These are phyloP conservation scores for Fusarium sp. DNA, from an alignment of 2,329 filamentous ascomycete species.

Conservation along the genomic window DNA sequence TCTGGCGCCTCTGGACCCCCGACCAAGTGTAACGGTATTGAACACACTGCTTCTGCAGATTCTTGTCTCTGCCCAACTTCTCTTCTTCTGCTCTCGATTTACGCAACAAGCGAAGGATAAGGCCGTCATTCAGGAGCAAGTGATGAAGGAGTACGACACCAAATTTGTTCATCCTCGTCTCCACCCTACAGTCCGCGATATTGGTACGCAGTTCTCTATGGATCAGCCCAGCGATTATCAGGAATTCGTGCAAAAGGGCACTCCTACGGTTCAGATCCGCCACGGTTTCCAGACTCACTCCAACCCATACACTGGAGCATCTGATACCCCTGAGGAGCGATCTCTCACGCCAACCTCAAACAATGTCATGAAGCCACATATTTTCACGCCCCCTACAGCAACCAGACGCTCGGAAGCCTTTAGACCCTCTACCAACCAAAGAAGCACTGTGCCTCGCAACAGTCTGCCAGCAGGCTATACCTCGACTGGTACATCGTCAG, in stretches of 20 bases:
- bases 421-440: slow-evolving; percentile 48
- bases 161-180: slow-evolving; percentile 94
- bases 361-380: slow-evolving; percentile 57
- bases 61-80: slow-evolving; percentile 82
- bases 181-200: slow-evolving; percentile 82
- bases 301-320: slow-evolving; percentile 78
- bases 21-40: slow-evolving; percentile 87
- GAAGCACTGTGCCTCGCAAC: slow-evolving; percentile 51
- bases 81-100: slow-evolving; percentile 79
- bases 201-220: slow-evolving; percentile 80
- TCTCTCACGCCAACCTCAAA: slow-evolving; percentile 53
- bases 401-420: slow-evolving; percentile 55
- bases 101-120: slow-evolving; percentile 88
- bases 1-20: slow-evolving; percentile 77
- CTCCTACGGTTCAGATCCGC: slow-evolving; percentile 73
- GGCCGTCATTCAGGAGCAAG: slow-evolving; percentile 87
- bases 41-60: slow-evolving; percentile 82
- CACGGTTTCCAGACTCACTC: slow-evolving; percentile 84
- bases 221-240: slow-evolving; percentile 58
- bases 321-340: slow-evolving; percentile 62
- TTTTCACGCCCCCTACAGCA: slow-evolving; percentile 58
- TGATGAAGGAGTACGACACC: slow-evolving; percentile 93
- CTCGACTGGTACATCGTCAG: slow-evolving; percentile 48
- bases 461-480: slow-evolving; percentile 54
- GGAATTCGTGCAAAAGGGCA: slow-evolving; percentile 64